phyloP scores from a whole-genome alignment of 768 basidiomycete genomes.

The Tricholoma flavovirens region DNA sequence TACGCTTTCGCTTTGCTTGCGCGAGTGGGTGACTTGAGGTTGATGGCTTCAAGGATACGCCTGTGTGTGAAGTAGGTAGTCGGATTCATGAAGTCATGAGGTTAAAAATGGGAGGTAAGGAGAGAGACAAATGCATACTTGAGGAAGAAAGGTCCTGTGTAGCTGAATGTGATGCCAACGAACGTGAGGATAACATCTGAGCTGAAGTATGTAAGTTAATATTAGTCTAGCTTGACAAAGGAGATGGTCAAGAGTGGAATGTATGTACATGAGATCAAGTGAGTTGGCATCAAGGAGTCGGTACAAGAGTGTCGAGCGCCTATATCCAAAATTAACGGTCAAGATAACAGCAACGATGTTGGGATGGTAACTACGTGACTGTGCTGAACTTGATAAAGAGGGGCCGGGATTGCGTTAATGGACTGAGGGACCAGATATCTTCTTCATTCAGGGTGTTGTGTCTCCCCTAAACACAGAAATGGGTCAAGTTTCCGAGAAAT shows the following conservation, averaged over 20 bases:
- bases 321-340: slow-evolving; percentile 3
- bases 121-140: slow-evolving; percentile 38
- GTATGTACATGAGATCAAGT: slow-evolving; percentile 38
- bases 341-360: no score
- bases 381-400: slow-evolving; percentile 49
- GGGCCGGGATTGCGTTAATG: slow-evolving; percentile 59
- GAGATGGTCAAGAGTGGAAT: neutral
- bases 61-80: neutral
- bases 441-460: slow-evolving; percentile 56
- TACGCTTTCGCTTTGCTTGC: slow-evolving; percentile 58
- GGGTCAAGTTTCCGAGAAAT: neutral
- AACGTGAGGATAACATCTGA: slow-evolving; percentile 66
- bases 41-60: neutral
- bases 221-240: neutral
- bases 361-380: no score
- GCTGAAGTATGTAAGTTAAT: slow-evolving; percentile 18
- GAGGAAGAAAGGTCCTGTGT: slow-evolving; percentile 79
- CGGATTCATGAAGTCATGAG: no score
- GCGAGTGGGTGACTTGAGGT: slow-evolving; percentile 30
- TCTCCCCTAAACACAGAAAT: slow-evolving; percentile 29
- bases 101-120: no score
- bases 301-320: slow-evolving; percentile 35
- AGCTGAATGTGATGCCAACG: slow-evolving; percentile 68
- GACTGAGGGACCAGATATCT: slow-evolving; percentile 69
- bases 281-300: slow-evolving; percentile 42